phyloP scores from a whole-genome alignment of 2,329 filamentous ascomycete genomes.

The Colletotrichum phormii region DNA sequence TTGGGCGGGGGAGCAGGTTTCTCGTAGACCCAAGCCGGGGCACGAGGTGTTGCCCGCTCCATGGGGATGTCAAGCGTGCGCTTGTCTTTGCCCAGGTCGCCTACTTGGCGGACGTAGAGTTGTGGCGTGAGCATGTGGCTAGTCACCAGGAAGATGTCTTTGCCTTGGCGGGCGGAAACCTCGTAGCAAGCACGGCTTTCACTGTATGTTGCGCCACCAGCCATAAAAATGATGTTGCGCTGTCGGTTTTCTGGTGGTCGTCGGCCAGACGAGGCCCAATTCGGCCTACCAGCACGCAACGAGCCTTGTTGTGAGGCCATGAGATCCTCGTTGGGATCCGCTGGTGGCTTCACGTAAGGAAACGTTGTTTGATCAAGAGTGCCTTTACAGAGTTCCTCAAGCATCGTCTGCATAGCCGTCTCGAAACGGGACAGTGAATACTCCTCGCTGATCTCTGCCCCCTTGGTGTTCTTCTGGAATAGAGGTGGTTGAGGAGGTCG shows the following conservation, averaged over 20 bases:
- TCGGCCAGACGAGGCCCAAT: slow-evolving; percentile 88
- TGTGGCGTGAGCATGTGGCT: slow-evolving; percentile 93
- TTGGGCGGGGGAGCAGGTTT: slow-evolving; percentile 67
- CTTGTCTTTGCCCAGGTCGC: slow-evolving; percentile 81
- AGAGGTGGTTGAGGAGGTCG: slow-evolving; percentile 74
- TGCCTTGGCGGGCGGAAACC: slow-evolving; percentile 75
- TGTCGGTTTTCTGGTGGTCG: slow-evolving; percentile 84
- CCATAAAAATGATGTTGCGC: slow-evolving; percentile 92
- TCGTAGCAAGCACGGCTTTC: slow-evolving; percentile 93
- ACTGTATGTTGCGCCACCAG: slow-evolving; percentile 93
- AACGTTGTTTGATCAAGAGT: slow-evolving; percentile 75
- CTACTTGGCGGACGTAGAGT: slow-evolving; percentile 84
- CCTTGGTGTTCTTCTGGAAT: slow-evolving; percentile 75
- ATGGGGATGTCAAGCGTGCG: slow-evolving; percentile 83
- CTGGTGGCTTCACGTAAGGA: slow-evolving; percentile 78
- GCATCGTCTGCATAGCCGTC: slow-evolving; percentile 82
- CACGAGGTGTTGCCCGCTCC: slow-evolving; percentile 82
- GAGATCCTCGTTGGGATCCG: slow-evolving; percentile 71
- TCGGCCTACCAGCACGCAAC: slow-evolving; percentile 90
- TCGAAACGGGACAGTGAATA: slow-evolving; percentile 90
- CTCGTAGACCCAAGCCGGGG: slow-evolving; percentile 89
- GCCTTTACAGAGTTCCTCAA: slow-evolving; percentile 79
- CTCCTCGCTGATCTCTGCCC: slow-evolving; percentile 73
- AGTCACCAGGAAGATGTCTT: slow-evolving; percentile 89
- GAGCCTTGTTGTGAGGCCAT: slow-evolving; percentile 74